Percentiles rank a stretch among this genome's conserved stretches.
phyloP scores from a whole-genome alignment of 768 basidiomycete species.

The Hypholoma sublateritium region DNA sequence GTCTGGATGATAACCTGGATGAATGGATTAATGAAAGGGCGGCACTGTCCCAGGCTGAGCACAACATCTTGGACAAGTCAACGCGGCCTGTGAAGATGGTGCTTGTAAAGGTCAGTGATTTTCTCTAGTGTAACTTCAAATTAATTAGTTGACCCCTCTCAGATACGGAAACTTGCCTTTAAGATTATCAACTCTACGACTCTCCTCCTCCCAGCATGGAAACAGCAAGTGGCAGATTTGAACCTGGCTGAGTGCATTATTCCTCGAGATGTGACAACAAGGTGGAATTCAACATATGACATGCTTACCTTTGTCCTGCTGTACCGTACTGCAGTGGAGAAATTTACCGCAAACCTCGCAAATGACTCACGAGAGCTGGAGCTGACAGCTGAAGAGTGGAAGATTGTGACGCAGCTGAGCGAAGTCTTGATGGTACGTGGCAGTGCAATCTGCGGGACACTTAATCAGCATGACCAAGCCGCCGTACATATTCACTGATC shows the following conservation, averaged over 20 bases:
- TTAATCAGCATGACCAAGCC: neutral
- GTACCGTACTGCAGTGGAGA: slow-evolving; percentile 22
- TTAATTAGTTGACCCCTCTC: neutral
- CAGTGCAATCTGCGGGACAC: neutral
- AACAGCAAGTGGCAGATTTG: slow-evolving; percentile 7
- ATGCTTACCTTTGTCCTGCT: slow-evolving; percentile 31
- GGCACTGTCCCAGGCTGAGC: slow-evolving; percentile 13
- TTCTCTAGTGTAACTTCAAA: neutral
- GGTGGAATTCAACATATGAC: slow-evolving; percentile 37
- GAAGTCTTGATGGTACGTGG: slow-evolving; percentile 11
- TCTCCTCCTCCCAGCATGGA: slow-evolving; percentile 11
- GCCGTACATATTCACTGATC: neutral
- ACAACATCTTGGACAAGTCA: slow-evolving; percentile 7
- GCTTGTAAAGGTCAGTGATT: slow-evolving; percentile 33
- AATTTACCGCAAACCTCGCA: slow-evolving; percentile 16
- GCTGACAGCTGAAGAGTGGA: slow-evolving; percentile 28
- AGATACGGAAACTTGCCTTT: slow-evolving; percentile 12
- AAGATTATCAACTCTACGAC: slow-evolving; percentile 12
- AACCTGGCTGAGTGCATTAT: slow-evolving; percentile 16
- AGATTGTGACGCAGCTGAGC: slow-evolving; percentile 22
- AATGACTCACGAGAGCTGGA: slow-evolving; percentile 19
- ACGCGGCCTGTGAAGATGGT: slow-evolving; percentile 22
- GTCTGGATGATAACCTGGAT: slow-evolving; percentile 14
- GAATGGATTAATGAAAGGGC: slow-evolving; percentile 25
- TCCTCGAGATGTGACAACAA: slow-evolving; percentile 32